These are phyloP conservation scores for Cutaneotrichosporon sp. DNA, from an alignment of 1,284 basidiomycete genomes.

Conservation along the genomic window DNA sequence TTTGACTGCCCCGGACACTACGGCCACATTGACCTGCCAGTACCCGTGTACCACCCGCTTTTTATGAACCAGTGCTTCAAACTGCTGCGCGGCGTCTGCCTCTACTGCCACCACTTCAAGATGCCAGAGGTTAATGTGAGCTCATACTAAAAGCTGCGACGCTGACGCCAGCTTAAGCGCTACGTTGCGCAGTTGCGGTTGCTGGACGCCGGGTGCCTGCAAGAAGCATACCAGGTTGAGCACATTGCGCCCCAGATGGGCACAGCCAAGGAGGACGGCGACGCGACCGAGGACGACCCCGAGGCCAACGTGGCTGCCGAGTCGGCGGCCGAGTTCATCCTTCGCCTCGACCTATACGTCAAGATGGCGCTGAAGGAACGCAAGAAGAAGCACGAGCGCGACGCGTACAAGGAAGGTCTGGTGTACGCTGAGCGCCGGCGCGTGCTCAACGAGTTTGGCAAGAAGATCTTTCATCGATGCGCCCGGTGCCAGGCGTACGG, in stretches of 20 bases:
- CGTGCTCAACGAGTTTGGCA: conserved; percentile 68
- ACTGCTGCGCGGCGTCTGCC: conserved; percentile 80
- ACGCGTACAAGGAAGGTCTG: conserved; percentile 80
- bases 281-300: conserved; percentile 49
- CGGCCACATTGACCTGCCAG: conserved; percentile 84
- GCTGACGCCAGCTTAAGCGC: conserved; percentile 60
- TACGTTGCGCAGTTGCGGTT: conserved; percentile 83
- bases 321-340: conserved; percentile 60
- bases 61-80: conserved; percentile 93
- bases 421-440: conserved; percentile 85
- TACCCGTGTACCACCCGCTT: conserved; percentile 92
- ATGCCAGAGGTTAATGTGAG: conserved; percentile 68
- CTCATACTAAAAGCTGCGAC: conserved; percentile 10
- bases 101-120: conserved; percentile 95
- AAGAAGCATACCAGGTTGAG: conserved; percentile 72
- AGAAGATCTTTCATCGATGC: conserved; percentile 68
- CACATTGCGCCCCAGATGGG: conserved; percentile 50
- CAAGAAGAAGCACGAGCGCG: conserved; percentile 57
- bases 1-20: conserved; percentile 90
- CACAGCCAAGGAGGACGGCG: conserved; percentile 42
- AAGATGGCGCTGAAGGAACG: conserved; percentile 58
- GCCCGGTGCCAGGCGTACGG: conserved; percentile 74
- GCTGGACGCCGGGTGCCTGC: conserved; percentile 81
- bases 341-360: conserved; percentile 69
- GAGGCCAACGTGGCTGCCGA: conserved; percentile 44